Evolutionary conservation across 345 rosid species (phyloP).

Genomic region (Cardamine chenopodiifolia): DNA sequence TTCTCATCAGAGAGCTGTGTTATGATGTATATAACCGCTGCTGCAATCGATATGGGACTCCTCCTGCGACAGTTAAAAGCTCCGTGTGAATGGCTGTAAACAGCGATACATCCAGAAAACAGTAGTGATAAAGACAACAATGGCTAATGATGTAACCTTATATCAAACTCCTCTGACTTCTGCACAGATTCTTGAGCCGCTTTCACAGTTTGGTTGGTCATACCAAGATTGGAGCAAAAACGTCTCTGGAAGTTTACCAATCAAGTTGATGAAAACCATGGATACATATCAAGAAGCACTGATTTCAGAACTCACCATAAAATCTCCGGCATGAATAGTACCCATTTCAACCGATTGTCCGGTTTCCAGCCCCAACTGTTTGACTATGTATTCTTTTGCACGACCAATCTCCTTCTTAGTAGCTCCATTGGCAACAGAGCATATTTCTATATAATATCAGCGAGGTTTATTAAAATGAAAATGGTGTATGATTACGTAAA

Average conservation of each 20-base stretch:
- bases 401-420: conserved; percentile 97
- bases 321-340: conserved; percentile 95
- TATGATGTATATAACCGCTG: conserved; percentile 91
- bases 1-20: conserved; percentile 92
- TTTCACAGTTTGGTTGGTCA: conserved; percentile 92
- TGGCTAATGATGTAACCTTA: conserved; percentile 58
- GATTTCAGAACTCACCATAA: conserved; percentile 63
- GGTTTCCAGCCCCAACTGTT: conserved; percentile 87
- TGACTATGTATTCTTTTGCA: conserved; percentile 96
- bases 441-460: conserved; percentile 69
- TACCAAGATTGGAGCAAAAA: conserved; percentile 93
- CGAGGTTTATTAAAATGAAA: conserved; percentile 45
- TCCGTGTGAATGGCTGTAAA: conserved; percentile 7
- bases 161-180: conserved; percentile 95
- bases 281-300: background rate
- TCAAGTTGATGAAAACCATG: background rate
- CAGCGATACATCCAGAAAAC: background rate
- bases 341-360: conserved; percentile 97
- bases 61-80: conserved; percentile 60
- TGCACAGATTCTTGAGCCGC: conserved; percentile 96
- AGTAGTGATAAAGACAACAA: background rate
- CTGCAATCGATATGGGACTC: conserved; percentile 98
- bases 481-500: conserved; percentile 49
- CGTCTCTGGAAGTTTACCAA: conserved; percentile 65
- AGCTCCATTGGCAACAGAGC: conserved; percentile 97